Evolutionary conservation across 2,329 filamentous ascomycete species (phyloP), one percentile per base, ranked within the genome.

Genomic region (Fusarium mexicanum): DNA sequence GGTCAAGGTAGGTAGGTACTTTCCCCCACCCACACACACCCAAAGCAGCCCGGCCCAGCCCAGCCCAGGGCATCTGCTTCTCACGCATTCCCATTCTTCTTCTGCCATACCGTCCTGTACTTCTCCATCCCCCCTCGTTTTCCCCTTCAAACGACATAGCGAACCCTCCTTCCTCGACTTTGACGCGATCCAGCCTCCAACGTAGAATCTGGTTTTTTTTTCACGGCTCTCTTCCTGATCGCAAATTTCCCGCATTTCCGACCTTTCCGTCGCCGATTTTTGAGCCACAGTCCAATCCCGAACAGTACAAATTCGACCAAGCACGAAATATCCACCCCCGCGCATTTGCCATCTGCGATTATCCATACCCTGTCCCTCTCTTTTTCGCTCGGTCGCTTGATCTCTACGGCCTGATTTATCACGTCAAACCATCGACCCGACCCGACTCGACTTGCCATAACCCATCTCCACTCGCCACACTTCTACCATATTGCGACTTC

Each of bases 81-180:
- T 71, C 62, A 53, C 61, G 53, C 71, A 73, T 73, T 73, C 71
- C 71, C 71, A 73, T 73, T 73, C 71, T 72, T 71, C 71, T 70
- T 71, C 47, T 71, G 37, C 71, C 71, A 71, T 74, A 74, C 58
- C 48, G 35, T 60, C 61, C 71, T 72, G 54, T 72, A 74, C 59
- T 74, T 73, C 58, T 74, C 62, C 67, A 69, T 74, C 72, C 64
- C 55, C 55, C 74, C 63, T 72, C 43, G 38, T 46, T 50, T 61
- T 57, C 59, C 62, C 63, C 69, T 68, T 53, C 66, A 61, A 65
- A 61, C 51, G 43, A 62, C 62, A 54, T 61, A 74, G 46, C 71
- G 47, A 69, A 69, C 51, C 43, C 24, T 41, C 31, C 59, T 43
- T 61, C 50, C 55, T 58, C 67, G 54, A 58, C 61, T 50, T 59